Conservation (phyloP, 192 early-diverging fungal species). For the Entomortierella beljakovae region DNA sequence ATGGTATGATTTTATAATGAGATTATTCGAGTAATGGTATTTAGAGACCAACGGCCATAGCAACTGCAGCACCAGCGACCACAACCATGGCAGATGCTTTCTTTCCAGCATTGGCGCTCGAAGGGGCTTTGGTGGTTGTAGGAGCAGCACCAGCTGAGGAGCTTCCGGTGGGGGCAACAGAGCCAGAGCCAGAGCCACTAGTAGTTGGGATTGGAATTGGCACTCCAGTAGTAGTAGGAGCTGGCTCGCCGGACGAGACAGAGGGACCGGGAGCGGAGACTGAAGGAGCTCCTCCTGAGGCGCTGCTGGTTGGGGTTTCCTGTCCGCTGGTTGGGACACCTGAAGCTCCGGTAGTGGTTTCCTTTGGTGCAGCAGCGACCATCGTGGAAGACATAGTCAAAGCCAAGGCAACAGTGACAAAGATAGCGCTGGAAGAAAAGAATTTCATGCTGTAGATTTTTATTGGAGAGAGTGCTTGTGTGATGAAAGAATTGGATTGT, state of each 20-base stretch:
- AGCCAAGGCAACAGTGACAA: constrained; percentile 11
- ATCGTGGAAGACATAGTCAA: constrained; percentile 5
- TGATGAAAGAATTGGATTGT: neutral
- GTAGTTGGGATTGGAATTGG: neutral
- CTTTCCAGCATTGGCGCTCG: neutral
- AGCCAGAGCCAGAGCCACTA: neutral
- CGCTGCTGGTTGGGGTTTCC: neutral
- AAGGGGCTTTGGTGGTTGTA: neutral
- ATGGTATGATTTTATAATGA: neutral
- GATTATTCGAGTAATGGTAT: neutral
- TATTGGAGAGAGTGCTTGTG: too few species aligned
- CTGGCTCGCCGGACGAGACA: neutral
- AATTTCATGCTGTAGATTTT: constrained; percentile 16
- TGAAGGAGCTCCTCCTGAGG: neutral
- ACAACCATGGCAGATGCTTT: neutral
- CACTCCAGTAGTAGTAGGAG: neutral
- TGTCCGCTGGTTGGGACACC: neutral
- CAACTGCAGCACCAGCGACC: constrained; percentile 9
- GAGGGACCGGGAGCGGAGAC: neutral
- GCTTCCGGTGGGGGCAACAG: neutral
- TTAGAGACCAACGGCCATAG: constrained; percentile 14
- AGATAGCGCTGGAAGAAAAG: constrained; percentile 6
- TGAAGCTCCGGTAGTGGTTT: neutral
- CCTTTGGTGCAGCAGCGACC: neutral
- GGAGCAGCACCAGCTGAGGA: neutral